Evolutionary conservation across 2,329 filamentous ascomycete genomes (phyloP), one percentile per base, ranked within the genome.

Genomic region (Aspergillus spinulosporus): DNA sequence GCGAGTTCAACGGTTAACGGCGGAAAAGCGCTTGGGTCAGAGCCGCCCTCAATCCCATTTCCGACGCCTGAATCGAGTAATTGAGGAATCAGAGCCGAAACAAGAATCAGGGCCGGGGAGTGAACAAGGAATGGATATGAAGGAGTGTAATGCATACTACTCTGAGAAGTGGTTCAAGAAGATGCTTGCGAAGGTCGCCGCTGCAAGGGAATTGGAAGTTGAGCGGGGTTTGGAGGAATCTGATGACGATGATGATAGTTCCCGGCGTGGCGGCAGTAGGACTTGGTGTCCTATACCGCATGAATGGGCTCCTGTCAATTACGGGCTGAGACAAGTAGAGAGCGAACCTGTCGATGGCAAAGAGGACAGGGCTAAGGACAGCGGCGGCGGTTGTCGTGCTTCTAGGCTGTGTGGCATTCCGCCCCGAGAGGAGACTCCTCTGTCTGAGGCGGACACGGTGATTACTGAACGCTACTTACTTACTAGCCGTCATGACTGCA

Each of bases 121-220:
- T 5, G 12, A 14, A 29, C 2, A 11, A 3, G 6, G 29, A 28
- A n/a, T 9, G 21, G 43, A 48, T 11, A 4, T 12, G 44, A 37
- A 39, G 9, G 29, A 48, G 44, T 47, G 21, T 15, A 28, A 32
- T 8, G n/a, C 40, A 3, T 21, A 28, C 11, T 54, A 55, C n/a
- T 42, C 59, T 5, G 49, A 55, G 51, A 56, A 53, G 21, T 63
- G 62, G 61, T 59, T 62, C 45, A 49, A 61, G 43, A 60, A 61
- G 39, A 54, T 58, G 46, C 36, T 58, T 29, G 58, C 54, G 9
- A 56, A 42, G n/a, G 43, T 57, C 3, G 48, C 52, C 12, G 56
- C 52, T 8, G 44, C 44, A 3, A 52, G 46, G 37, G 52, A 57
- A 31, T 46, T 48, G 50, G 47, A 48, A 8, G 26, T 12, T 49